phyloP scores from a whole-genome alignment of 2,329 filamentous ascomycete genomes.

The Fonsecaea multimorphosa region DNA sequence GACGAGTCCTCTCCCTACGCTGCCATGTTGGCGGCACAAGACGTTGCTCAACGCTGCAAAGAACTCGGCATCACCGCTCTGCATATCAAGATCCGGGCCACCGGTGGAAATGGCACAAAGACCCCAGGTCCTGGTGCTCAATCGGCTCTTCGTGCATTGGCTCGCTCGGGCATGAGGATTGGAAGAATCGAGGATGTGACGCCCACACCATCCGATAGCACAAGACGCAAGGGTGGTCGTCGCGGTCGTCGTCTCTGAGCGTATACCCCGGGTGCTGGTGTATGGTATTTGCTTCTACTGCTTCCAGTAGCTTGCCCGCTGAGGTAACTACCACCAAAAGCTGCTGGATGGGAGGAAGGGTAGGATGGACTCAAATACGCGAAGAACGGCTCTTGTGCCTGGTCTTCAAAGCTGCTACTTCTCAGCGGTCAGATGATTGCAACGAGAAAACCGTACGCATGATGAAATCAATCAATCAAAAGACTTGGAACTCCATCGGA shows the following conservation, averaged over 20 bases:
- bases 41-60: slow-evolving; percentile 90
- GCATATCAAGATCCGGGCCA: slow-evolving; percentile 99
- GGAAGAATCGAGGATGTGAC: slow-evolving; percentile 99
- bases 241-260: slow-evolving; percentile 99
- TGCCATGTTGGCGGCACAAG: slow-evolving; percentile 99
- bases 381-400: slow-evolving; percentile 60
- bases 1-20: slow-evolving; percentile 99
- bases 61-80: slow-evolving; percentile 89
- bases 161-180: slow-evolving; percentile 99
- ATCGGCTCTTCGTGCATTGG: slow-evolving; percentile 97
- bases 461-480: slow-evolving; percentile 24
- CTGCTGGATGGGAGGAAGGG: not conserved
- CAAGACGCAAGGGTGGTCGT: slow-evolving; percentile 99
- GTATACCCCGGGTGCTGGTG: slow-evolving; percentile 28
- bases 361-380: slow-evolving; percentile 50
- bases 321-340: not conserved
- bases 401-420: slow-evolving; percentile 51
- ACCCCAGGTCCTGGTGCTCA: slow-evolving; percentile 98
- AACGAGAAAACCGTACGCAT: slow-evolving; percentile 15
- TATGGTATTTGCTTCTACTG: slow-evolving; percentile 9
- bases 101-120: slow-evolving; percentile 99
- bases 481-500: not conserved
- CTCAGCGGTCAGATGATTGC: slow-evolving; percentile 11
- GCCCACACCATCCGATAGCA: slow-evolving; percentile 98
- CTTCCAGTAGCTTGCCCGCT: not conserved